A percentile compares a stretch with the other conserved stretches of the same genome.
phyloP scores from a whole-genome alignment of 1,284 basidiomycete species.

The Malassezia psittaci region DNA sequence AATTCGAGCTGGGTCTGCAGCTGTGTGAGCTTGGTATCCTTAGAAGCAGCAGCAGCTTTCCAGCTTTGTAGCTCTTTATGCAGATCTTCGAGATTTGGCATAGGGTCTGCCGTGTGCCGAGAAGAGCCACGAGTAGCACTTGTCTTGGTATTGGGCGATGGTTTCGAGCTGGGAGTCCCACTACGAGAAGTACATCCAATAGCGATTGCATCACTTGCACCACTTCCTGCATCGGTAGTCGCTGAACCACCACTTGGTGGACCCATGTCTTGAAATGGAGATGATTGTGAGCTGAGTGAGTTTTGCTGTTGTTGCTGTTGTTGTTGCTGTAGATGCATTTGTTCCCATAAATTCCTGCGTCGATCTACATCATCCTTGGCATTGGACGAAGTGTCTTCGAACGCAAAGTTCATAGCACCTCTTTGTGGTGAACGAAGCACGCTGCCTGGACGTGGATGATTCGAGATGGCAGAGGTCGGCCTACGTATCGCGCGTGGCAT shows the following conservation, averaged over 20 bases:
- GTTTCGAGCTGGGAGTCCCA: not conserved
- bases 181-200: not conserved
- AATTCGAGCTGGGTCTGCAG: not conserved
- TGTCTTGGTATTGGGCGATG: too few species aligned
- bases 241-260: not conserved
- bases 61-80: constrained; percentile 8
- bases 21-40: not conserved
- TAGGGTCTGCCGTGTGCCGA: not conserved
- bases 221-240: not conserved
- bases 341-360: constrained; percentile 18
- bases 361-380: not conserved
- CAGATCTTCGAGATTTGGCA: not conserved
- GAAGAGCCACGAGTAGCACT: too few species aligned
- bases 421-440: not conserved
- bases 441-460: constrained; percentile 4
- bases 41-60: constrained; percentile 3
- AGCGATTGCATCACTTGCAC: not conserved
- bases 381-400: not conserved
- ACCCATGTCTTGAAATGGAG: not conserved
- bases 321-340: constrained; percentile 23
- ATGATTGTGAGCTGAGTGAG: not conserved
- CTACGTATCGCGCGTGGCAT: constrained; percentile 1
- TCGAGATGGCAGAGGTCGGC: constrained; percentile 5
- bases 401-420: not conserved
- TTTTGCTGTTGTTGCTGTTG: not conserved